Conservation (phyloP, 163 green algal species). For the Chlorella variabilis region DNA sequence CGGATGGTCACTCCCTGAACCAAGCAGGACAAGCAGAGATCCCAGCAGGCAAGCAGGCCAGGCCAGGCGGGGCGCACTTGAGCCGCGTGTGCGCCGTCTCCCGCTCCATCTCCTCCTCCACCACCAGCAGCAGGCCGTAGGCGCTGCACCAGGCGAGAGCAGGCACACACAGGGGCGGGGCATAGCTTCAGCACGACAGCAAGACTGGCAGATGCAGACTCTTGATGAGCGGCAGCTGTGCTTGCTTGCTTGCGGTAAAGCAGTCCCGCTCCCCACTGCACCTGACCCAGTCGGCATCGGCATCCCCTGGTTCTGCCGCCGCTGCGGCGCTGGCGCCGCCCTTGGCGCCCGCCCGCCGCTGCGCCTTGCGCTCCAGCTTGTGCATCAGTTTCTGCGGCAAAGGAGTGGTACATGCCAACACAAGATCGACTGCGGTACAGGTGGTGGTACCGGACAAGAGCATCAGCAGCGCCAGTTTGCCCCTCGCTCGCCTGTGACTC, state of each 20-base stretch:
- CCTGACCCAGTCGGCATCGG: constrained; percentile 29
- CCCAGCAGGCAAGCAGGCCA: not conserved
- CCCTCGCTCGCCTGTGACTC: constrained; percentile 25
- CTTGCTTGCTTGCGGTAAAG: too few relatives aligned
- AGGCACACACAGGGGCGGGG: too few relatives aligned
- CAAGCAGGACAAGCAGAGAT: not conserved
- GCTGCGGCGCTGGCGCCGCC: not conserved
- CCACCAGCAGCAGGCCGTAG: not conserved
- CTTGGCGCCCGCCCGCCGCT: constrained; percentile 44
- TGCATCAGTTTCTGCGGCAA: constrained; percentile 58
- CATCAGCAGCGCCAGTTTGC: too few relatives aligned
- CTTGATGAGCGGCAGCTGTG: too few relatives aligned
- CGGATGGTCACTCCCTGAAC: too few relatives aligned
- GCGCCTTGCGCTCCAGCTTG: constrained; percentile 75
- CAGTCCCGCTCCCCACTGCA: too few relatives aligned
- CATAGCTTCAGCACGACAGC: too few relatives aligned
- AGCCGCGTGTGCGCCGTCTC: constrained; percentile 37
- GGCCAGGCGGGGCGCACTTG: not conserved
- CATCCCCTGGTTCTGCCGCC: not conserved
- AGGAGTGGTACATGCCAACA: too few relatives aligned
- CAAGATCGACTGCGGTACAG: too few relatives aligned
- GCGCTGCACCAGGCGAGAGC: constrained; percentile 7
- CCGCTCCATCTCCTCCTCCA: constrained; percentile 59
- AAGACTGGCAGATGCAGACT: too few relatives aligned
- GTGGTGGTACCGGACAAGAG: too few relatives aligned